Percentiles rank a stretch among this genome's conserved stretches.
Conservation (phyloP, 352 stramenopile genomes). For the Phytophthora uliginosa region DNA sequence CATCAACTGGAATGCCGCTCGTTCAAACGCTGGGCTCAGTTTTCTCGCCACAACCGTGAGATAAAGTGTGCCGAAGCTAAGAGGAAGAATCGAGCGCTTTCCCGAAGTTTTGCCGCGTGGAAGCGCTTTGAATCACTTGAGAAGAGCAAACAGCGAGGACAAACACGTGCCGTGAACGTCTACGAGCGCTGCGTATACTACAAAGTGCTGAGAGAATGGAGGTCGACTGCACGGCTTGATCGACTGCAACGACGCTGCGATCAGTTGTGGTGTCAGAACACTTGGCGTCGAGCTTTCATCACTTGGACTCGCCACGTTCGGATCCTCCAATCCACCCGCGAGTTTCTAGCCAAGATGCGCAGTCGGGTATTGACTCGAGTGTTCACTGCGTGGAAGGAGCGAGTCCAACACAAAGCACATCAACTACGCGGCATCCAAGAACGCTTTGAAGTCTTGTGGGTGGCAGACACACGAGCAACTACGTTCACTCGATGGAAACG, state of each 20-base stretch:
- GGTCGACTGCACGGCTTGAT: neutral
- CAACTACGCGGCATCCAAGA: constrained; percentile 35
- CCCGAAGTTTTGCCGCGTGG: constrained; percentile 32
- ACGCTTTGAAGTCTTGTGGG: constrained; percentile 43
- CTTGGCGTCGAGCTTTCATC: constrained; percentile 18
- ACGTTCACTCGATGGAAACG: constrained; percentile 32
- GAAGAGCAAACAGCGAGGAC: constrained; percentile 12
- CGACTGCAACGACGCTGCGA: constrained; percentile 17
- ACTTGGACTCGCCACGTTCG: constrained; percentile 26
- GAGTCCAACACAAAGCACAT: constrained; percentile 19
- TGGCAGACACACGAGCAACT: constrained; percentile 17
- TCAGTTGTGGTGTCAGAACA: constrained; percentile 23
- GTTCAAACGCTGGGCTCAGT: constrained; percentile 45
- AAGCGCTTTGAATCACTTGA: constrained; percentile 13
- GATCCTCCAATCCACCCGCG: constrained; percentile 10
- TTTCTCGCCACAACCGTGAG: constrained; percentile 10
- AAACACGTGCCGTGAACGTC: constrained; percentile 23
- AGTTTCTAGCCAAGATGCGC: constrained; percentile 19
- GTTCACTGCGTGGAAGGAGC: constrained; percentile 54
- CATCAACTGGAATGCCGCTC: constrained; percentile 48
- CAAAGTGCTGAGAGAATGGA: constrained; percentile 11
- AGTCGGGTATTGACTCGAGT: constrained; percentile 27
- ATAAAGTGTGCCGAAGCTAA: constrained; percentile 23
- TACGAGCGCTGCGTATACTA: neutral
- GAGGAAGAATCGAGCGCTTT: constrained; percentile 29